Evolutionary conservation across 1,139 yeast genomes (phyloP).

Genomic region (Candida sp.): DNA sequence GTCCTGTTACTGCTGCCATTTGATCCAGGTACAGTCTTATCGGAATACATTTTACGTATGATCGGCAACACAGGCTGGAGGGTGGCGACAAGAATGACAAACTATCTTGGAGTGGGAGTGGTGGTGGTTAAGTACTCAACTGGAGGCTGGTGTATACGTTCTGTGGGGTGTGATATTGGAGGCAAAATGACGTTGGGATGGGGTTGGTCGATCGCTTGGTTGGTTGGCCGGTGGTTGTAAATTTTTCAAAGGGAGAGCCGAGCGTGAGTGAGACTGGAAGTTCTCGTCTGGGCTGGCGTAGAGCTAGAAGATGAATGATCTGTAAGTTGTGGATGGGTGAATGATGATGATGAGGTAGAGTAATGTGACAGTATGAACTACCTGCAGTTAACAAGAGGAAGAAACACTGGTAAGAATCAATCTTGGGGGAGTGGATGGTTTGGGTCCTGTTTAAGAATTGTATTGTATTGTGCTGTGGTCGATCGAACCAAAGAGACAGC

Average conservation of each 20-base stretch:
- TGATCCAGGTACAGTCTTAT: slow-evolving; percentile 5
- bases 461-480: background rate
- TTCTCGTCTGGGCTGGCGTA: too few species aligned
- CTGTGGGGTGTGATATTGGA: too few species aligned
- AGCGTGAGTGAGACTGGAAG: background rate
- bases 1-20: slow-evolving; percentile 1
- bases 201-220: too few species aligned
- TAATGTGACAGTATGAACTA: background rate
- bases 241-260: background rate
- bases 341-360: background rate
- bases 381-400: background rate
- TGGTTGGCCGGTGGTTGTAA: background rate
- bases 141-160: too few species aligned
- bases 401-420: too few species aligned
- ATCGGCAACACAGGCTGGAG: background rate
- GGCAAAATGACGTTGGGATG: too few species aligned
- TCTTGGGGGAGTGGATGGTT: too few species aligned
- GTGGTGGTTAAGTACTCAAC: too few species aligned
- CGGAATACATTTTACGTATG: background rate
- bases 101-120: too few species aligned
- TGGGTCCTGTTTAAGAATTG: too few species aligned
- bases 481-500: background rate
- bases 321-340: background rate
- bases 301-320: too few species aligned
- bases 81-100: background rate